phyloP scores from a whole-genome alignment of 495 filamentous ascomycete species.

The Penicillium fimorum region DNA sequence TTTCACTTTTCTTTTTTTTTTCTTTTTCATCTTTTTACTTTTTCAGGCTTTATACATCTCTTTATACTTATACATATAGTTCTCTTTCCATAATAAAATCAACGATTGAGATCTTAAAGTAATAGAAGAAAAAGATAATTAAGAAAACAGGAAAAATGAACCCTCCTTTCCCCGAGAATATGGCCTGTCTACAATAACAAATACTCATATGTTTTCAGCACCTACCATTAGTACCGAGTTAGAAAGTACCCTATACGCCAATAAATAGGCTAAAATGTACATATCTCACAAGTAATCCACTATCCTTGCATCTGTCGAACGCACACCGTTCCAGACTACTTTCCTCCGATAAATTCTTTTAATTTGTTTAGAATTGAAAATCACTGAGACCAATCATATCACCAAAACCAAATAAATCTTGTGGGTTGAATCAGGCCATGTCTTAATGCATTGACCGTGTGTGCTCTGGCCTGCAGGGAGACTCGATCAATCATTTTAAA shows the following conservation, averaged over 20 bases:
- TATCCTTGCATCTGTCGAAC: conserved; percentile 24
- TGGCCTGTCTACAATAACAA: conserved; percentile 4
- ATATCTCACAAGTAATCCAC: conserved; percentile 9
- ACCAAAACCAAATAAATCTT: conserved; percentile 6
- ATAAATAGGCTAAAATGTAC: neutral
- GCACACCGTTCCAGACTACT: conserved; percentile 21
- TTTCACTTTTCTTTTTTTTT: conserved; percentile 7
- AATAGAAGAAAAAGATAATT: neutral
- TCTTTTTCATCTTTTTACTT: no score
- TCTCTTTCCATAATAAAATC: no score
- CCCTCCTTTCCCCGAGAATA: conserved; percentile 1
- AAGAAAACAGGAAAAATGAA: neutral
- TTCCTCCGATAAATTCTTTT: conserved; percentile 1
- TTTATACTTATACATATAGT: neutral
- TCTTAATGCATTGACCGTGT: conserved; percentile 34
- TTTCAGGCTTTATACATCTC: neutral
- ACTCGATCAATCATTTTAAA: conserved; percentile 22
- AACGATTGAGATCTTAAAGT: neutral
- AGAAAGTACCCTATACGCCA: neutral
- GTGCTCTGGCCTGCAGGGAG: conserved; percentile 25
- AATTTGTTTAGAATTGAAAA: conserved; percentile 13
- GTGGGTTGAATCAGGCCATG: conserved; percentile 25
- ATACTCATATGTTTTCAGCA: neutral
- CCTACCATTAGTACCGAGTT: conserved; percentile 2
- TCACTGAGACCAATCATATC: conserved; percentile 24